A percentile compares a stretch with the other conserved stretches of the same genome.
phyloP scores from a whole-genome alignment of 2,329 filamentous ascomycete species.

The Verticillium longisporum region DNA sequence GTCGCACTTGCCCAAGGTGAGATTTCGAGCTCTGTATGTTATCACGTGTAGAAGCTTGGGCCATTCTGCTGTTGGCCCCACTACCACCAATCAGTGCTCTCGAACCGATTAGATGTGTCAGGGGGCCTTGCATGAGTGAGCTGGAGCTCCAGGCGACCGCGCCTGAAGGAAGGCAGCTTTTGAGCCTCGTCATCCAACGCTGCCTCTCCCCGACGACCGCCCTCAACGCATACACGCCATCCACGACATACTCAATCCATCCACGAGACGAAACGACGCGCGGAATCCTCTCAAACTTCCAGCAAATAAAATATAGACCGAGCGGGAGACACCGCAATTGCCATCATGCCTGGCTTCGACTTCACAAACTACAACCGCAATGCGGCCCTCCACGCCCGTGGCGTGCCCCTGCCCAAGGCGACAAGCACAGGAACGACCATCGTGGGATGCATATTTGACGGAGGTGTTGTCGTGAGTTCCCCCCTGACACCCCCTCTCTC shows the following conservation, averaged over 20 bases:
- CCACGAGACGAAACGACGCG: background rate
- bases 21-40: background rate
- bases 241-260: background rate
- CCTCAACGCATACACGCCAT: background rate
- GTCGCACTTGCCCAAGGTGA: background rate
- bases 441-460: constrained; percentile 93
- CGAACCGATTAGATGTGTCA: background rate
- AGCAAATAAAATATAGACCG: background rate
- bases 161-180: constrained; percentile 24
- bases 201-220: background rate
- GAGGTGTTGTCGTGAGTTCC: constrained; percentile 78
- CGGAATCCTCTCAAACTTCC: background rate
- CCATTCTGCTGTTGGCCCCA: background rate
- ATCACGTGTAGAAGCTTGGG: constrained; percentile 19
- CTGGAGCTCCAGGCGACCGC: constrained; percentile 3
- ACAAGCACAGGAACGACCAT: constrained; percentile 99
- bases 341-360: constrained; percentile 90
- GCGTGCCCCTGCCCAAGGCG: constrained; percentile 91
- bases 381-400: constrained; percentile 86
- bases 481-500: background rate
- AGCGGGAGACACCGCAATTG: constrained; percentile 9
- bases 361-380: constrained; percentile 99
- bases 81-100: background rate
- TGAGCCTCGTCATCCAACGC: constrained; percentile 10
- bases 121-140: constrained; percentile 1